These are phyloP conservation scores for Stemphylium beticola DNA, from an alignment of 2,329 filamentous ascomycete species.

Conservation along the genomic window DNA sequence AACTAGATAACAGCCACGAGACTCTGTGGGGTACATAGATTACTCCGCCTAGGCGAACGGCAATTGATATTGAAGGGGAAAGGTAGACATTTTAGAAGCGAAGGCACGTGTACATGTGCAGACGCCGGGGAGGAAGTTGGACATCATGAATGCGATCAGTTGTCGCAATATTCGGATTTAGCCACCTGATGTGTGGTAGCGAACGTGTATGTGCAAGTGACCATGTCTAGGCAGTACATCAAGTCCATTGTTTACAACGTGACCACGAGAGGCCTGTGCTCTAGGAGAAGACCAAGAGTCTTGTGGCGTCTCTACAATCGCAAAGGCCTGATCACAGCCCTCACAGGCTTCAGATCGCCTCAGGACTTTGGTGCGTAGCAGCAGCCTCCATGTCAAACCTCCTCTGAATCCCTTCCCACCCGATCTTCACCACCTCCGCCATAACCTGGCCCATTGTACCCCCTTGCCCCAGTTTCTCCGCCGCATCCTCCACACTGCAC, in stretches of 20 bases:
- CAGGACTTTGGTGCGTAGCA: slow-evolving; percentile 29
- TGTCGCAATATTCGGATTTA: not conserved
- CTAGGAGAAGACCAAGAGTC: too few relatives aligned
- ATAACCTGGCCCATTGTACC: slow-evolving; percentile 43
- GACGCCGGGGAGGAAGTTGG: not conserved
- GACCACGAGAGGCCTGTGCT: too few relatives aligned
- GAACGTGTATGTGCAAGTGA: not conserved
- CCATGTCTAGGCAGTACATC: too few relatives aligned
- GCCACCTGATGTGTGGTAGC: not conserved
- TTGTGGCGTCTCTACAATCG: too few relatives aligned
- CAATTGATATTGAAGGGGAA: not conserved
- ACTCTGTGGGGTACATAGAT: not conserved
- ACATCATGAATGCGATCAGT: not conserved
- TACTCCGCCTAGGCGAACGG: not conserved
- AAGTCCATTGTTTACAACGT: too few relatives aligned
- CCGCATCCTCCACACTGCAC: slow-evolving; percentile 53
- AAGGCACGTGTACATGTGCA: not conserved
- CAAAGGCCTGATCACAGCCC: too few relatives aligned
- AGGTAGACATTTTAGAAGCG: not conserved
- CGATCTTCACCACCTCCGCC: slow-evolving; percentile 55
- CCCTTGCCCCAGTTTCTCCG: slow-evolving; percentile 42
- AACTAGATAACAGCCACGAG: not conserved
- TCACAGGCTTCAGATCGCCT: slow-evolving; percentile 11
- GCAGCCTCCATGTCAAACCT: slow-evolving; percentile 38
- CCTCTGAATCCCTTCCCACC: slow-evolving; percentile 53